Evolutionary conservation across 2,329 filamentous ascomycete species (phyloP), one percentile per base, ranked within the genome.

Genomic region (Stagonosporopsis tanaceti): DNA sequence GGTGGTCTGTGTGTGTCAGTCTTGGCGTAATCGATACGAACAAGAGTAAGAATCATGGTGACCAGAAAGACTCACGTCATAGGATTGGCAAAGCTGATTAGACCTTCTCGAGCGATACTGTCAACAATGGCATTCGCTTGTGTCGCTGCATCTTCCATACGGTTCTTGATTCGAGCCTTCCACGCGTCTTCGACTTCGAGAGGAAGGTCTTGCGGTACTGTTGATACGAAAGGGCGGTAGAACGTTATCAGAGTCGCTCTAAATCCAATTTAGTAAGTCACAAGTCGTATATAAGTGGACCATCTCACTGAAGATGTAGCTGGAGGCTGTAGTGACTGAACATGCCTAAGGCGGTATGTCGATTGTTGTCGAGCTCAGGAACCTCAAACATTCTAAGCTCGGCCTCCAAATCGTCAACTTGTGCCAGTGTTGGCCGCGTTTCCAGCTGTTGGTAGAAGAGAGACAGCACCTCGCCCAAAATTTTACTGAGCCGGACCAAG

Each of bases 211-310:
- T 42, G 35, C 15, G 47, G 53, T 34, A 28, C 12, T 22, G 20
- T 14, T 4, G 53, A 50, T n/a, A 52, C 40, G 14, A 57, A 52
- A 2, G 53, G 47, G 4, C 47, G 53, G n/a, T 57, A 57, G 14
- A 57, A 52, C 11, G 53, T 57, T 35, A 57, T 57, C 20, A 52
- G 7, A 4, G 40, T 51, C 6, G 53, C 53, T 28, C 53, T 56
- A 25, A 20, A 14, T 4, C 6, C 15, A 42, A 0, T 15, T 42
- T n/a, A 38, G 15, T 8, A 8, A 2, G 15, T 6, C 25, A 6
- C 6, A 38, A 20, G 11, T 3, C 2, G 6, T 20, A 20, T 3
- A 4, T 38, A 38, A 27, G 25, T 20, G n/a, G 20, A 20, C 14
- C 9, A 20, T 25, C 53, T 52, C 30, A 57, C 53, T 47, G 53